Percentiles rank a stretch among this genome's conserved stretches.
Conservation (phyloP, 1,284 basidiomycete genomes). For the Tilletia indica region DNA sequence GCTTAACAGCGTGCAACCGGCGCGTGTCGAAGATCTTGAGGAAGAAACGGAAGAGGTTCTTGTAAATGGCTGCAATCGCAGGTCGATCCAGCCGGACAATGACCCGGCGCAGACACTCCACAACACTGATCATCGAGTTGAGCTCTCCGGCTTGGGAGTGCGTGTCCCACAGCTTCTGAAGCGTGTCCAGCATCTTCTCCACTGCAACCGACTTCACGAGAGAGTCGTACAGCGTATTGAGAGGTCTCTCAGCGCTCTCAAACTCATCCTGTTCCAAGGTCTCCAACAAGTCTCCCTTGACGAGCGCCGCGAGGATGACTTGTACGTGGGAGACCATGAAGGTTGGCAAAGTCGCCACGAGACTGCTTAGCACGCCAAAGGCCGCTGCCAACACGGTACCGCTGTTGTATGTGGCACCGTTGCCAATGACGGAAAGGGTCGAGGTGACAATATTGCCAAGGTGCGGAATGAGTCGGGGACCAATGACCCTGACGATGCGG, state of each 20-base stretch:
- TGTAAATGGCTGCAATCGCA: constrained; percentile 68
- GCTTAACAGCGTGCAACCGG: constrained; percentile 55
- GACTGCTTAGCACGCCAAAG: constrained; percentile 38
- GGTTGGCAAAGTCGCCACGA: constrained; percentile 44
- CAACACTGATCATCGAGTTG: constrained; percentile 20
- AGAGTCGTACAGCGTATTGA: background rate
- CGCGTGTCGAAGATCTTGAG: constrained; percentile 74
- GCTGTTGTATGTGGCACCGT: constrained; percentile 3
- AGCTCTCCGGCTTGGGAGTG: background rate
- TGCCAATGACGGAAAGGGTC: constrained; percentile 26
- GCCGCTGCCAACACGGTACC: constrained; percentile 22
- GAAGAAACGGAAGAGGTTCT: constrained; percentile 76
- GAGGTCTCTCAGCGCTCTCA: background rate
- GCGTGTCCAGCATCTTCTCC: background rate
- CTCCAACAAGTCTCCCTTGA: background rate
- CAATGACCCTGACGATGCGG: constrained; percentile 38
- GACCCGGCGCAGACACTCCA: constrained; percentile 43
- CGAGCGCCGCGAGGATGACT: constrained; percentile 3
- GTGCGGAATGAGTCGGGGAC: constrained; percentile 51
- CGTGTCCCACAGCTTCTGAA: background rate
- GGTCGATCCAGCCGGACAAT: constrained; percentile 41
- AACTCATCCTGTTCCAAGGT: background rate
- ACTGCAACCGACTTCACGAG: background rate
- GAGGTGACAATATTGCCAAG: constrained; percentile 39
- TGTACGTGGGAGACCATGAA: constrained; percentile 46